Conservation (phyloP, 176 grass and related monocot species). For the Carex littledalei region DNA sequence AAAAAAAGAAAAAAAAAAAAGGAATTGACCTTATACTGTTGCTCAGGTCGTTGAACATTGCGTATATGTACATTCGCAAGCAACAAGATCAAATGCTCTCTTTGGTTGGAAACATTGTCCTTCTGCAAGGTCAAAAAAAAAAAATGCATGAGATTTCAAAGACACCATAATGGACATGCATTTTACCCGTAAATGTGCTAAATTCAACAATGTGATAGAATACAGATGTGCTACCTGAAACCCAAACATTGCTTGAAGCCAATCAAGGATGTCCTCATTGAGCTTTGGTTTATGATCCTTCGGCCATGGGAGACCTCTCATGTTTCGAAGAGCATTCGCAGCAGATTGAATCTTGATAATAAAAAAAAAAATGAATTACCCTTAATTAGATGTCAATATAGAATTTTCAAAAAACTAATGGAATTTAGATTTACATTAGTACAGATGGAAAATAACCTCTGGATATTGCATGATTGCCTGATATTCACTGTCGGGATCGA, state of each 20-base stretch:
- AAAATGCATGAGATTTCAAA: constrained; percentile 33
- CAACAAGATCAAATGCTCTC: constrained; percentile 91
- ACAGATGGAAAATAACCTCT: constrained; percentile 42
- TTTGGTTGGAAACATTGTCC: constrained; percentile 93
- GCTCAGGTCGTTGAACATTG: constrained; percentile 40
- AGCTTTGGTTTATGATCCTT: constrained; percentile 75
- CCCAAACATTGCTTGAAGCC: constrained; percentile 98
- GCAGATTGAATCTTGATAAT: constrained; percentile 82
- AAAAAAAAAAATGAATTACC: constrained; percentile 22
- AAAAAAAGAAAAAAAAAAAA: not conserved
- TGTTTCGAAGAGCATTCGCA: constrained; percentile 72
- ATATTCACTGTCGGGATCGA: constrained; percentile 88
- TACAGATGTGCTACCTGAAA: constrained; percentile 72
- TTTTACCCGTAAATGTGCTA: not conserved
- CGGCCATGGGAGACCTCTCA: constrained; percentile 73
- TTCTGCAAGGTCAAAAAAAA: constrained; percentile 58
- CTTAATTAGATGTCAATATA: constrained; percentile 20
- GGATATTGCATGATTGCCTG: constrained; percentile 84
- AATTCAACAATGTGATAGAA: constrained; percentile 16
- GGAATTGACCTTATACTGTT: constrained; percentile 62
- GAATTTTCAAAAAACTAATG: constrained; percentile 13
- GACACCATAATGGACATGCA: constrained; percentile 20
- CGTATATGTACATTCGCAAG: constrained; percentile 90
- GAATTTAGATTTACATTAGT: not conserved
- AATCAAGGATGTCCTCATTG: constrained; percentile 87